A percentile compares a stretch with the other conserved stretches of the same genome.
phyloP scores from a whole-genome alignment of 306 rosid species.

The Sechiopsis laciniata region DNA sequence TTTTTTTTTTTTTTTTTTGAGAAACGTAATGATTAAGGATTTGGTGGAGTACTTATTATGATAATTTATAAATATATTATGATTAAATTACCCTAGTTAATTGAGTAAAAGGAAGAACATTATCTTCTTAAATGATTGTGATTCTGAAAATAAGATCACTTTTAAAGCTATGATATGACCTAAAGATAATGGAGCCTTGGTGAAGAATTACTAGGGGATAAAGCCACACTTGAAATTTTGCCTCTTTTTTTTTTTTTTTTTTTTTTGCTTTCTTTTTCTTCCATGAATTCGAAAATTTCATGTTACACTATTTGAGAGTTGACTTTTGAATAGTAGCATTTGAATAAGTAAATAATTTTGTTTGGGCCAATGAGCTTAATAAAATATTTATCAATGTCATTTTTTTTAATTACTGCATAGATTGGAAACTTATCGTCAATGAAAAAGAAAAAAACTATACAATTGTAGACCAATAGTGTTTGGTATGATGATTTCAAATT shows the following conservation, averaged over 20 bases:
- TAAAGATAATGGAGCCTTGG: conserved; percentile 20
- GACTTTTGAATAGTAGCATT: no score
- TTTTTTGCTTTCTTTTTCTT: not conserved
- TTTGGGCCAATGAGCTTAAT: no score
- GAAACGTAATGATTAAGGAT: conserved; percentile 17
- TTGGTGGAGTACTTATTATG: conserved; percentile 17
- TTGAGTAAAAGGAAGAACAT: conserved; percentile 11
- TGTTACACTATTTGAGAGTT: no score
- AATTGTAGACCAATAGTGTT: no score
- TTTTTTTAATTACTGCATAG: no score
- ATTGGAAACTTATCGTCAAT: no score
- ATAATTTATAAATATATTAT: conserved; percentile 10
- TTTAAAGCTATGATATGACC: conserved; percentile 14
- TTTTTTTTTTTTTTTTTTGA: no score
- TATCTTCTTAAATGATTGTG: conserved; percentile 6
- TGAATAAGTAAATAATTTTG: no score
- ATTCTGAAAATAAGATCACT: conserved; percentile 13
- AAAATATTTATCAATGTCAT: no score
- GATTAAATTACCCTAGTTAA: conserved; percentile 18
- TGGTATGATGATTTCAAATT: no score
- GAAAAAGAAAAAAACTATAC: no score
- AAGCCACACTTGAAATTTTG: not conserved
- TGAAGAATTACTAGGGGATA: conserved; percentile 1
- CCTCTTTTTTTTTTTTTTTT: no score
- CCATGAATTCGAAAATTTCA: not conserved